Conservation (phyloP, 768 basidiomycete genomes). For the Calvatia gigantea region DNA sequence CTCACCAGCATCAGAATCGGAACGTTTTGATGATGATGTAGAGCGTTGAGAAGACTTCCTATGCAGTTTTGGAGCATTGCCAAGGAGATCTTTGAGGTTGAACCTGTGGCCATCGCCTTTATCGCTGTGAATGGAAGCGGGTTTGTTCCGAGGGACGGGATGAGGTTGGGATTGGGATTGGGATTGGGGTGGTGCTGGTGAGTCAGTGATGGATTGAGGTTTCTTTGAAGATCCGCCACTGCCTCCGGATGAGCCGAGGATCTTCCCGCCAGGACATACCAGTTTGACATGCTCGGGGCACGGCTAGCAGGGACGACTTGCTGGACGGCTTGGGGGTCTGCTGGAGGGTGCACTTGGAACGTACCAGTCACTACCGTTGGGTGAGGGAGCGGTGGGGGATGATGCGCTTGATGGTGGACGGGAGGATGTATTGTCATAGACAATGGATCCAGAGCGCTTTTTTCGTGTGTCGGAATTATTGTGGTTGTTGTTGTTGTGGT, state of each 20-base stretch:
- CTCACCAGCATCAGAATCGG: conserved; percentile 56
- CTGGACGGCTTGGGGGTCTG: conserved; percentile 53
- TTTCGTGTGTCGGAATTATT: conserved; percentile 15
- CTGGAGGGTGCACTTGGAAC: conserved; percentile 55
- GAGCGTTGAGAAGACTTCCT: conserved; percentile 70
- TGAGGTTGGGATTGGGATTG: conserved; percentile 20
- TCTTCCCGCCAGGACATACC: conserved; percentile 36
- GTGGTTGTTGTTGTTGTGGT: not conserved
- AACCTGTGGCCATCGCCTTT: conserved; percentile 65
- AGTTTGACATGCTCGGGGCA: conserved; percentile 46
- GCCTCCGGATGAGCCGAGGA: conserved; percentile 16
- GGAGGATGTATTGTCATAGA: conserved; percentile 1
- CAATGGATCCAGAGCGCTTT: conserved; percentile 7
- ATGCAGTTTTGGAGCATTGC: conserved; percentile 67
- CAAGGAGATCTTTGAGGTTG: conserved; percentile 78
- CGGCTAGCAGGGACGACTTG: conserved; percentile 47
- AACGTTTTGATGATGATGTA: conserved; percentile 53
- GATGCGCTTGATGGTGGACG: conserved; percentile 20
- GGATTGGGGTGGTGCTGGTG: conserved; percentile 18
- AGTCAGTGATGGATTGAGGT: conserved; percentile 3
- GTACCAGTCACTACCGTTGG: conserved; percentile 58
- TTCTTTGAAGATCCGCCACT: conserved; percentile 5
- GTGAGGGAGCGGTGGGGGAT: conserved; percentile 35
- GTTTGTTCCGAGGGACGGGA: conserved; percentile 30
- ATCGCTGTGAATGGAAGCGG: conserved; percentile 48